These are phyloP conservation scores for Yamagishiella unicocca DNA, from an alignment of 139 green algal genomes.

Conservation along the genomic window DNA sequence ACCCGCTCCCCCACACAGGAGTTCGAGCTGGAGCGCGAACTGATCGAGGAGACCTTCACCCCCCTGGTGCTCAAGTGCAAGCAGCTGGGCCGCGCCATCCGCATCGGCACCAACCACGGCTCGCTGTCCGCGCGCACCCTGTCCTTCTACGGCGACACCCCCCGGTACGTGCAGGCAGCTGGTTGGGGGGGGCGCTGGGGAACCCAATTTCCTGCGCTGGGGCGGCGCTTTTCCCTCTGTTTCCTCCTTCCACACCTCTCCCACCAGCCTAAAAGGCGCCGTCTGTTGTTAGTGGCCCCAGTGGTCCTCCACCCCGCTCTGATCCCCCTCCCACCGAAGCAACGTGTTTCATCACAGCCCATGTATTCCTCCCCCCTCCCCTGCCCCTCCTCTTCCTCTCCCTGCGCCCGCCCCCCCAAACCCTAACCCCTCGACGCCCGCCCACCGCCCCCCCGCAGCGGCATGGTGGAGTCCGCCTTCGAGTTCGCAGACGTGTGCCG, in stretches of 20 bases:
- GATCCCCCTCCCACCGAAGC: too few relatives aligned
- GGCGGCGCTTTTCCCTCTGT: too few relatives aligned
- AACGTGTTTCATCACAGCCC: too few relatives aligned
- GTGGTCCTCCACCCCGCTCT: too few relatives aligned
- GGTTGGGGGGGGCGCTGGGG: too few relatives aligned
- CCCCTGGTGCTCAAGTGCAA: constrained; percentile 99
- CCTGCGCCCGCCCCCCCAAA: neutral
- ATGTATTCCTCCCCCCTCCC: too few relatives aligned
- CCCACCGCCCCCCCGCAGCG: constrained; percentile 54
- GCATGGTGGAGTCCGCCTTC: constrained; percentile 96
- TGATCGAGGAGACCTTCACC: constrained; percentile 93
- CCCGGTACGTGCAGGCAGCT: constrained; percentile 52
- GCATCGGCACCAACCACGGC: constrained; percentile 99
- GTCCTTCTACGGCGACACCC: constrained; percentile 95
- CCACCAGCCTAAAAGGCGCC: too few relatives aligned
- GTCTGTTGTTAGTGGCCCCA: too few relatives aligned
- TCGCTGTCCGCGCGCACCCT: constrained; percentile 96
- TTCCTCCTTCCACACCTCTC: too few relatives aligned
- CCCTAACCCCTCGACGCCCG: neutral
- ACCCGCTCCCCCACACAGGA: neutral
- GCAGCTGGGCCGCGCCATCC: constrained; percentile 88
- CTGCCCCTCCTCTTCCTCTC: neutral
- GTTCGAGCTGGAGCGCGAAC: constrained; percentile 41
- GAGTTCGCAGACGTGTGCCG: constrained; percentile 98
- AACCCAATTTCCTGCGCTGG: too few relatives aligned